Conservation (phyloP, 805 yeast species). For the Metschnikowia cerradonensis region DNA sequence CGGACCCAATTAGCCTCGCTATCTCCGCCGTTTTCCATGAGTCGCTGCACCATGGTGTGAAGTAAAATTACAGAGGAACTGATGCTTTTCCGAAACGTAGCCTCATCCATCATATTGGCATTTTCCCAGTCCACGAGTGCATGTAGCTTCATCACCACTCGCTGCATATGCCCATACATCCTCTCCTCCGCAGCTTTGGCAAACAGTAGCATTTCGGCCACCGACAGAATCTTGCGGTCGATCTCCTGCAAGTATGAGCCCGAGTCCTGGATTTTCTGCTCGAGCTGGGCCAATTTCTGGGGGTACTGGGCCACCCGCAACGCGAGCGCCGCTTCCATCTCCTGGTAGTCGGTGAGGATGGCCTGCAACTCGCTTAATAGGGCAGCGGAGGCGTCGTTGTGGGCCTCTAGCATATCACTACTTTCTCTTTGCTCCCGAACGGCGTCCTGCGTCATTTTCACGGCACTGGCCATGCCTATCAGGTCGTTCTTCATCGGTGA, state of each 20-base stretch:
- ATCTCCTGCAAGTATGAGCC: constrained; percentile 6
- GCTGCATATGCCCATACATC: constrained; percentile 16
- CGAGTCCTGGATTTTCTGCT: constrained; percentile 5
- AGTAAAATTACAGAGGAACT: constrained; percentile 10
- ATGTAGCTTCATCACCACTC: constrained; percentile 19
- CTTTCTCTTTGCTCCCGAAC: constrained; percentile 12
- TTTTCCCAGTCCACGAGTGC: constrained; percentile 23
- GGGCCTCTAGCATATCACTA: not conserved
- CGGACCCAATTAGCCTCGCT: constrained; percentile 9
- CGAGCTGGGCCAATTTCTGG: constrained; percentile 8
- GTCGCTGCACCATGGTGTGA: constrained; percentile 9
- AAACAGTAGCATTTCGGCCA: not conserved
- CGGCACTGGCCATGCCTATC: constrained; percentile 21
- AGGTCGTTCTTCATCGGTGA: constrained; percentile 17
- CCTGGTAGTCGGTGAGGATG: constrained; percentile 11
- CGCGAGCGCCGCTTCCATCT: constrained; percentile 5
- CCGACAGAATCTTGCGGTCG: constrained; percentile 1
- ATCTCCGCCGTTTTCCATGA: constrained; percentile 1
- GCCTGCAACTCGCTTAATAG: constrained; percentile 1
- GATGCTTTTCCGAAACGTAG: constrained; percentile 12
- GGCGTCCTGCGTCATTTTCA: constrained; percentile 12
- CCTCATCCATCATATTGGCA: constrained; percentile 18
- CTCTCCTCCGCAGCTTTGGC: constrained; percentile 9
- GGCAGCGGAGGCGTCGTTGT: not conserved
- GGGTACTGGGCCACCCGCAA: constrained; percentile 8